These are phyloP conservation scores for Liriodendron chinense DNA, from an alignment of 164 flowering plant species.

Conservation along the genomic window DNA sequence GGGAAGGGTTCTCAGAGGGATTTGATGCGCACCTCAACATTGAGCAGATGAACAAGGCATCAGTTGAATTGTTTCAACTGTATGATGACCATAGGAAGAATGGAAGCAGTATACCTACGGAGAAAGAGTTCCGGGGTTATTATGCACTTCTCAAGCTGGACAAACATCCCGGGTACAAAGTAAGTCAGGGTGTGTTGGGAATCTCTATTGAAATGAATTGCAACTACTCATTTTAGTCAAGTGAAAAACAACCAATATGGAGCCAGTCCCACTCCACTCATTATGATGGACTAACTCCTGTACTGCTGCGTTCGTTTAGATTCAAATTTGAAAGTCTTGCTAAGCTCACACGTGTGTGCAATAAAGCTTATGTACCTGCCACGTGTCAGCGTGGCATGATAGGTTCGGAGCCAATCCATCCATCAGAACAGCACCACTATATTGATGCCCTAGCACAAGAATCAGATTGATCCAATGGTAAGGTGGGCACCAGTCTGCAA, in stretches of 20 bases:
- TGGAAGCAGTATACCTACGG: conserved; percentile 66
- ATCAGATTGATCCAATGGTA: no score
- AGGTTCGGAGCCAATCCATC: no score
- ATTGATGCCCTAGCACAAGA: no score
- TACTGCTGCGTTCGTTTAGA: neutral
- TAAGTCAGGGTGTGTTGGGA: conserved; percentile 16
- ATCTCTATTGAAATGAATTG: neutral
- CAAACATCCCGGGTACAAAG: conserved; percentile 98
- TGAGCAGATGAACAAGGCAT: conserved; percentile 98
- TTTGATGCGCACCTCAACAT: conserved; percentile 99
- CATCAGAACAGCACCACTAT: no score
- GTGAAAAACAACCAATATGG: neutral
- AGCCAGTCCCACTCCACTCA: neutral
- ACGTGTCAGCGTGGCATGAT: no score
- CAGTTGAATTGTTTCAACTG: conserved; percentile 93
- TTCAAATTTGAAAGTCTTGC: neutral
- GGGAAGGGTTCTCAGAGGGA: conserved; percentile 97
- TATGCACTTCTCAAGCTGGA: conserved; percentile 98
- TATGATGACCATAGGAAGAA: conserved; percentile 96
- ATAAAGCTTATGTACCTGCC: no score
- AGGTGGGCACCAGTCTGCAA: no score
- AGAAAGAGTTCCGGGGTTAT: conserved; percentile 95
- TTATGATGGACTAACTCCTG: neutral
- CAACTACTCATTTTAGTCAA: neutral
- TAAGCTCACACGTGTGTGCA: no score